These are phyloP conservation scores for Quercus lobata DNA, from an alignment of 331 rosid genomes.

Conservation along the genomic window DNA sequence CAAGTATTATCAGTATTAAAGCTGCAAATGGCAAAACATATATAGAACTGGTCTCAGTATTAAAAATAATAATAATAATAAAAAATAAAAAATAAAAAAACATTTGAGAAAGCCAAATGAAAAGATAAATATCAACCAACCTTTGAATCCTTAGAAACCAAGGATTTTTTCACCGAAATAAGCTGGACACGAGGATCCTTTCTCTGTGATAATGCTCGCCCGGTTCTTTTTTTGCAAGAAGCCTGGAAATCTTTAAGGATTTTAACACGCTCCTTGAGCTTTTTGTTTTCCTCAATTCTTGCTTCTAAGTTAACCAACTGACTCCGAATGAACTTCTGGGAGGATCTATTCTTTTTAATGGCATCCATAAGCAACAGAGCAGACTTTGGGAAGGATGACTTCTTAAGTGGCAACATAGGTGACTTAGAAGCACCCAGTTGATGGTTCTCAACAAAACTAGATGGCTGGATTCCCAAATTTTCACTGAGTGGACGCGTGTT, in stretches of 20 bases:
- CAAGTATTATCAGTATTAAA: neutral
- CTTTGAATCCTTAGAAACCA: slow-evolving; percentile 43
- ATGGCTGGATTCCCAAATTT: slow-evolving; percentile 24
- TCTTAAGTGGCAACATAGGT: slow-evolving; percentile 29
- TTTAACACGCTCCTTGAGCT: slow-evolving; percentile 54
- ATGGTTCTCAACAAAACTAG: slow-evolving; percentile 16
- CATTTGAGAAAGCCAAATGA: neutral
- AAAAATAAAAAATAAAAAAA: neutral
- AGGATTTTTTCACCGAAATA: slow-evolving; percentile 50
- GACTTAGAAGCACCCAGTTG: slow-evolving; percentile 27
- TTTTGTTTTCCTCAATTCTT: slow-evolving; percentile 75
- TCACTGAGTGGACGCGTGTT: slow-evolving; percentile 9
- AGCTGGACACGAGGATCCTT: slow-evolving; percentile 71
- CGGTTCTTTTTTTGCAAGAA: slow-evolving; percentile 64
- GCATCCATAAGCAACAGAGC: slow-evolving; percentile 69
- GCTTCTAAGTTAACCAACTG: slow-evolving; percentile 69
- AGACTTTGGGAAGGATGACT: slow-evolving; percentile 51
- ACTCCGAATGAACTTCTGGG: slow-evolving; percentile 57
- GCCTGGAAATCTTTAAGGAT: slow-evolving; percentile 73
- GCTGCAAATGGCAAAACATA: neutral
- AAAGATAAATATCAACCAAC: slow-evolving; percentile 35
- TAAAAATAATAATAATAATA: neutral
- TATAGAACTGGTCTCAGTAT: neutral
- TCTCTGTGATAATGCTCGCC: slow-evolving; percentile 62
- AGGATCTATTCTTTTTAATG: slow-evolving; percentile 68